Evolutionary conservation across 345 rosid genomes (phyloP).

Genomic region (Draba incana): DNA sequence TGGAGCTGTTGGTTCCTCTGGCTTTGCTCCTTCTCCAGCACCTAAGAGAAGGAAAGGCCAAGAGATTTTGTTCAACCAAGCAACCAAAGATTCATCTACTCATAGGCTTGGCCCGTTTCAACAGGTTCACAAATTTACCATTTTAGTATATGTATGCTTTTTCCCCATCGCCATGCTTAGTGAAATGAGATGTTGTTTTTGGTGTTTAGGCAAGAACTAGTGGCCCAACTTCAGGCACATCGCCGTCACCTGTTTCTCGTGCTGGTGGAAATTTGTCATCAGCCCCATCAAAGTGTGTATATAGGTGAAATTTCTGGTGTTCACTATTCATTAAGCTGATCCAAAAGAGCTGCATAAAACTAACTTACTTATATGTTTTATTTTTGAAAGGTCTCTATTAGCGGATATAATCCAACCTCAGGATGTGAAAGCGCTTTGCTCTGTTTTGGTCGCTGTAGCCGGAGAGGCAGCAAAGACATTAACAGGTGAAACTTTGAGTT

Average conservation of each 20-base stretch:
- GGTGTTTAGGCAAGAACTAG: conserved; percentile 46
- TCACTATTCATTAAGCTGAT: conserved; percentile 18
- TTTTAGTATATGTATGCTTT: conserved; percentile 1
- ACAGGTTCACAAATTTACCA: conserved; percentile 54
- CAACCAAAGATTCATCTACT: conserved; percentile 61
- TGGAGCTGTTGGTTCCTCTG: conserved; percentile 97
- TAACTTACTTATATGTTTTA: conserved; percentile 46
- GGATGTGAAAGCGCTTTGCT: conserved; percentile 94
- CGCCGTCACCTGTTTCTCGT: conserved; percentile 56
- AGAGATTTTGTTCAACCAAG: conserved; percentile 66
- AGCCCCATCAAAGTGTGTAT: conserved; percentile 73
- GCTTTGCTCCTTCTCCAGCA: conserved; percentile 75
- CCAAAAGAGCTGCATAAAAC: conserved; percentile 29
- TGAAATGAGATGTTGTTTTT: conserved; percentile 13
- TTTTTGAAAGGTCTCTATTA: conserved; percentile 78
- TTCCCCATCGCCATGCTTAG: not conserved
- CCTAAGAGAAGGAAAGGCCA: conserved; percentile 85
- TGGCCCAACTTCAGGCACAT: conserved; percentile 50
- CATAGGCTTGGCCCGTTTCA: conserved; percentile 66
- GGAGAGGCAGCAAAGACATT: conserved; percentile 78
- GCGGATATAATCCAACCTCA: conserved; percentile 93
- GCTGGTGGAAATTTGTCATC: conserved; percentile 45
- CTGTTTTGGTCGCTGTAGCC: conserved; percentile 81
- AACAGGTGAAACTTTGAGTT: conserved; percentile 56
- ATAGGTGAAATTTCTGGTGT: conserved; percentile 59